A percentile compares a stretch with the other conserved stretches of the same genome.
Conservation (phyloP, 257 asterid genomes). For the Nyctanthes arbortristis region DNA sequence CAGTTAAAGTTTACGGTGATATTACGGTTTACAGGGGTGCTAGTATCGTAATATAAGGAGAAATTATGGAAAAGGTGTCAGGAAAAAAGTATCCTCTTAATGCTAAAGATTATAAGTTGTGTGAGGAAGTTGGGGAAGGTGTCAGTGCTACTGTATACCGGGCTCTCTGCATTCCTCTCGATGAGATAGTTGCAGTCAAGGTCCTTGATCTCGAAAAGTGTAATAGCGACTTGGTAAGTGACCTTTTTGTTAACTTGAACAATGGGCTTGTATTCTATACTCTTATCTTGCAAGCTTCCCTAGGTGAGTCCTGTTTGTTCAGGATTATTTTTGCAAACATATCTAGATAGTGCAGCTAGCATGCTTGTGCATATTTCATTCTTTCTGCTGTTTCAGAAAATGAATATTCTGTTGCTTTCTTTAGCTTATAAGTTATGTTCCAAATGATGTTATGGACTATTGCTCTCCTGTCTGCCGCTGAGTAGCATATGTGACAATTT, state of each 20-base stretch:
- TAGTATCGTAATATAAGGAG: slow-evolving; percentile 30
- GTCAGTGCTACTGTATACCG: slow-evolving; percentile 93
- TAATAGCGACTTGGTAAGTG: slow-evolving; percentile 91
- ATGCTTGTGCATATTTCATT: not conserved
- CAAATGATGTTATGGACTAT: not conserved
- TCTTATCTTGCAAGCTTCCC: slow-evolving; percentile 7
- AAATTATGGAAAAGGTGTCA: slow-evolving; percentile 49
- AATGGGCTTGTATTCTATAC: not conserved
- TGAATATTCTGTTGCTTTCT: not conserved
- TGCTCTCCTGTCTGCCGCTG: not conserved
- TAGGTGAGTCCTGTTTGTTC: slow-evolving; percentile 18
- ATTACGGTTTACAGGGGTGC: slow-evolving; percentile 27
- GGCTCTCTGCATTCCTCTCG: slow-evolving; percentile 80
- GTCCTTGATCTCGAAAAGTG: slow-evolving; percentile 98
- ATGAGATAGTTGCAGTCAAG: slow-evolving; percentile 89
- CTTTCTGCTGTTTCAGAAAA: not conserved
- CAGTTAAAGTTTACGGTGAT: slow-evolving; percentile 28
- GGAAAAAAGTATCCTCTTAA: slow-evolving; percentile 73
- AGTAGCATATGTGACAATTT: not conserved
- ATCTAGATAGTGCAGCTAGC: not conserved
- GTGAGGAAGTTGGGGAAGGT: slow-evolving; percentile 97
- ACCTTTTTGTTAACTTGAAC: slow-evolving; percentile 12
- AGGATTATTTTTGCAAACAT: not conserved
- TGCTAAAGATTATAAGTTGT: slow-evolving; percentile 69
- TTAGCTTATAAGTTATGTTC: not conserved